phyloP scores from a whole-genome alignment of 2,329 filamentous ascomycete species.

The Coniella vitis region DNA sequence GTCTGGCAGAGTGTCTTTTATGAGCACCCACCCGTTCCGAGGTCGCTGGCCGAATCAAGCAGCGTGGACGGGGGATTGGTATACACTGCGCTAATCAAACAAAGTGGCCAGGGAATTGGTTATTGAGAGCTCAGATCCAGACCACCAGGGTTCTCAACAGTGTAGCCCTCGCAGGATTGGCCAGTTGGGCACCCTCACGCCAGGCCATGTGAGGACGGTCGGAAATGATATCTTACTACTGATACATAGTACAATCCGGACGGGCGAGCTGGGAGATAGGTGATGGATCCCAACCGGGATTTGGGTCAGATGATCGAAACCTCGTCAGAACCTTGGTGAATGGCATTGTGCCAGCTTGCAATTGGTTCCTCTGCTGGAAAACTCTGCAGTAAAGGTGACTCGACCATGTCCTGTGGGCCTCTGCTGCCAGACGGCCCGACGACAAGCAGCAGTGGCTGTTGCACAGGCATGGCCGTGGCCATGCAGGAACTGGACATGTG shows the following conservation, averaged over 20 bases:
- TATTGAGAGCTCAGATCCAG: conserved; percentile 5
- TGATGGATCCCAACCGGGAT: too few relatives aligned
- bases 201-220: not conserved
- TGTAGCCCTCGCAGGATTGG: conserved; percentile 3
- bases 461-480: too few relatives aligned
- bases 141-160: conserved; percentile 1
- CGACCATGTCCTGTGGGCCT: too few relatives aligned
- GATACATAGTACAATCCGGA: too few relatives aligned
- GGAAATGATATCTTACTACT: conserved; percentile 1
- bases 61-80: conserved; percentile 3
- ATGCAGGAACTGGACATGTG: too few relatives aligned
- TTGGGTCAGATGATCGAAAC: too few relatives aligned
- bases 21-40: conserved; percentile 9
- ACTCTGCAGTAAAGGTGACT: too few relatives aligned
- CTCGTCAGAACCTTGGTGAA: not conserved
- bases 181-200: conserved; percentile 4
- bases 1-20: conserved; percentile 13
- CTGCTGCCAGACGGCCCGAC: too few relatives aligned
- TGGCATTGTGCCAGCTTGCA: not conserved
- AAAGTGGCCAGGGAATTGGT: too few relatives aligned
- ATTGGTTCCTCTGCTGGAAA: too few relatives aligned
- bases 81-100: conserved; percentile 12
- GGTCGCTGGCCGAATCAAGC: conserved; percentile 9
- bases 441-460: too few relatives aligned
- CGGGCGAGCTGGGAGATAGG: too few relatives aligned